phyloP scores from a whole-genome alignment of 1,139 yeast species.

The Kodamaea derodonti region DNA sequence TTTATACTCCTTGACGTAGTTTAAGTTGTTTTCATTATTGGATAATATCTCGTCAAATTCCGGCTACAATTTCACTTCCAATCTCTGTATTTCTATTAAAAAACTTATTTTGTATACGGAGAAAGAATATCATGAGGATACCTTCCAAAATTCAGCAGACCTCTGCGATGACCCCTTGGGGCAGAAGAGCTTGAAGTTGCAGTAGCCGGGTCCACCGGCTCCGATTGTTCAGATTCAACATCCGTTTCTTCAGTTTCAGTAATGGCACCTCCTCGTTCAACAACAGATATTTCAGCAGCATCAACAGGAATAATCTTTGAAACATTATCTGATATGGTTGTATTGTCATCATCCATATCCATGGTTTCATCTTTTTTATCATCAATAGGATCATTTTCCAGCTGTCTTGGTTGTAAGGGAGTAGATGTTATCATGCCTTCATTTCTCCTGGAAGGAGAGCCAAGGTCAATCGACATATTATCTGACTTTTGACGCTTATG shows the following conservation, averaged over 20 bases:
- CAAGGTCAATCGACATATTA: slow-evolving; percentile 15
- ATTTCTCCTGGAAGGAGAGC: slow-evolving; percentile 7
- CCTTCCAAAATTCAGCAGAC: slow-evolving; percentile 15
- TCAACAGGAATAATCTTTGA: slow-evolving; percentile 8
- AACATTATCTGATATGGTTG: slow-evolving; percentile 8
- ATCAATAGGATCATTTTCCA: slow-evolving; percentile 10
- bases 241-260: slow-evolving; percentile 2
- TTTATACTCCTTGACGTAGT: too few relatives aligned
- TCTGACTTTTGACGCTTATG: slow-evolving; percentile 22
- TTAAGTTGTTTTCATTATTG: too few relatives aligned
- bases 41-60: too few relatives aligned
- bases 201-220: slow-evolving; percentile 5
- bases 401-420: slow-evolving; percentile 4
- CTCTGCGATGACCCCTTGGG: slow-evolving; percentile 9
- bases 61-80: neutral
- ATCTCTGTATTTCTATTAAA: slow-evolving; percentile 1
- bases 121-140: slow-evolving; percentile 19
- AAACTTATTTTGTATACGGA: slow-evolving; percentile 5
- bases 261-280: slow-evolving; percentile 1
- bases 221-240: slow-evolving; percentile 8
- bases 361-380: slow-evolving; percentile 11
- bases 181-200: slow-evolving; percentile 1
- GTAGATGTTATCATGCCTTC: slow-evolving; percentile 7
- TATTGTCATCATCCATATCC: slow-evolving; percentile 12
- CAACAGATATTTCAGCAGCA: slow-evolving; percentile 3